These are phyloP conservation scores for Metschnikowia shivogae DNA, from an alignment of 805 yeast species.

Conservation along the genomic window DNA sequence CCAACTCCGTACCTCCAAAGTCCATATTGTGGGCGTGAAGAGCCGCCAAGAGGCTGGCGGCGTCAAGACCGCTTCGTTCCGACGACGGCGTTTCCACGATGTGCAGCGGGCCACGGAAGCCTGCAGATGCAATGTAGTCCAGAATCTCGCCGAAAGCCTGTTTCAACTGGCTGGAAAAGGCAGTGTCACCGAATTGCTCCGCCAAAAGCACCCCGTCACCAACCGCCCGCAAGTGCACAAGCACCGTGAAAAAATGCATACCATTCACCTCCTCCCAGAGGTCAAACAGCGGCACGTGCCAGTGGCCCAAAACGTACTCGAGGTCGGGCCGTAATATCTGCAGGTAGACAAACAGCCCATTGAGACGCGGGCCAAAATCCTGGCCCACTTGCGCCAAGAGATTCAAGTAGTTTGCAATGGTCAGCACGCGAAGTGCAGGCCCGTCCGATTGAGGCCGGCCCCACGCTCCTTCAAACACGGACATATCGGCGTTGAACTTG, in stretches of 20 bases:
- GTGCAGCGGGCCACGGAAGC: conserved; percentile 26
- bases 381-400: conserved; percentile 29
- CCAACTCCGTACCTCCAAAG: conserved; percentile 22
- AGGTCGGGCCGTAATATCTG: conserved; percentile 67
- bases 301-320: conserved; percentile 53
- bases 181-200: conserved; percentile 12
- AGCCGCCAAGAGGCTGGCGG: conserved; percentile 61
- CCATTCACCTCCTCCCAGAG: conserved; percentile 88
- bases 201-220: conserved; percentile 48
- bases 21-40: conserved; percentile 46
- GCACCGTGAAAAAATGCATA: conserved; percentile 72
- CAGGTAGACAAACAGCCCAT: conserved; percentile 40
- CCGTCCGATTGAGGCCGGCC: conserved; percentile 97
- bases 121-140: conserved; percentile 36
- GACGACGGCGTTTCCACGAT: conserved; percentile 58
- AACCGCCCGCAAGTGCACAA: conserved; percentile 70
- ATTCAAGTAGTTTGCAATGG: conserved; percentile 54
- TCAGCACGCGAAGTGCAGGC: conserved; percentile 74
- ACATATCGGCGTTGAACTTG: conserved; percentile 66
- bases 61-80: conserved; percentile 68
- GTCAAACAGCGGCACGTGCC: conserved; percentile 73
- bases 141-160: conserved; percentile 29
- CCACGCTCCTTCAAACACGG: conserved; percentile 66
- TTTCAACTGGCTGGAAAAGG: not conserved
- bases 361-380: conserved; percentile 23